Base-by-base conservation (phyloP, 2,329 filamentous ascomycete species). In the Taxawa tesnikishii region DNA sequence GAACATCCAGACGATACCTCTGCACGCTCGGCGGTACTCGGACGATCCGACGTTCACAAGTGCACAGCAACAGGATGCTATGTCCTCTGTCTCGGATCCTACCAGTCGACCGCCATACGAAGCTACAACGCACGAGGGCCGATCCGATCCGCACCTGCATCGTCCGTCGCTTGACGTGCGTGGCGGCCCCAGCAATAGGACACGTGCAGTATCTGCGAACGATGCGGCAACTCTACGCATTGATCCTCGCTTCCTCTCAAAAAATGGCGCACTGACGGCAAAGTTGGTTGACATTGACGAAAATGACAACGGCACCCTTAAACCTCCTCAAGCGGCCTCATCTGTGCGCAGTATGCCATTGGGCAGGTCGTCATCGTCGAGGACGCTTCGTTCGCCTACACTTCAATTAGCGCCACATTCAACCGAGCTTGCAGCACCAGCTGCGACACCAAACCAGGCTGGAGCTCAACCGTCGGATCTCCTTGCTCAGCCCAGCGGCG, bases 1-100 rank as follows among this genome's bases (percentile, higher is more conserved):
- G 48, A 90, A 83, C 41, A 72, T 82, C 15, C 75, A 77, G 44
- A 69, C 80, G 12, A 71, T 75, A 26, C 71, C 76, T 2, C 75
- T 93, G 38, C 68, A 75, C 41, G 58, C 75, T 15, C 70, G 80
- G 38, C 73, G 78, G 45, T 79, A 79, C 48, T 82, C 79, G 1
- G 76, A 82, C 39, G 73, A 78, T 39, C 58, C 65, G 27, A 58
- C 58, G n/a, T 57, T 49, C 32, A 61, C 54, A 8, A 57, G 59
- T 21, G 56, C 51, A 14, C 62, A 63, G 38, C 57, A 63, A 34
- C 59, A 62, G 36, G 62, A 65, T 40, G 55, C 57, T 32, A 53
- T 63, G 25, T 65, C 66, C 9, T 53, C 63, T 10, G 44, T 55
- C 5, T 66, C 67, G n/a, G 60, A 67, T 48, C 64, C 62, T n/a